Conservation (phyloP, 331 rosid genomes). For the Pyracantha coccinea region DNA sequence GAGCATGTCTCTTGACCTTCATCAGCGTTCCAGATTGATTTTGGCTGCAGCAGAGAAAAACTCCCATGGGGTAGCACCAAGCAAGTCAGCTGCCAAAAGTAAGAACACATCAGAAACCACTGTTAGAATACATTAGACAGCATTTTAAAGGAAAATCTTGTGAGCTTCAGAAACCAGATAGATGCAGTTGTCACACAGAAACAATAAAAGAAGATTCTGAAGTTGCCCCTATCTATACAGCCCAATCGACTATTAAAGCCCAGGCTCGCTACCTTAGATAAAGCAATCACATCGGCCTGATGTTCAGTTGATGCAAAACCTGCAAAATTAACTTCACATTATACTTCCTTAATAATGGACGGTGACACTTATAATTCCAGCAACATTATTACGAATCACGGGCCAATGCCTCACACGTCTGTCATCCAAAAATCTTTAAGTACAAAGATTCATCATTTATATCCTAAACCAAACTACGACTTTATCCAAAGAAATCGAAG, state of each 20-base stretch:
- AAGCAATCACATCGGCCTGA: conserved; percentile 60
- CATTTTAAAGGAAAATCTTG: background rate
- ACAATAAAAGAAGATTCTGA: background rate
- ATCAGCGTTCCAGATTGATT: conserved; percentile 67
- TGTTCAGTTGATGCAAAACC: conserved; percentile 54
- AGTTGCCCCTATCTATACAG: no score
- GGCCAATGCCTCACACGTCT: background rate
- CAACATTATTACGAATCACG: background rate
- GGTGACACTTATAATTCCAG: background rate
- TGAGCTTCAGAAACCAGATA: conserved; percentile 7
- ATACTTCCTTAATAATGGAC: conserved; percentile 1
- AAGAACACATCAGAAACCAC: conserved; percentile 26
- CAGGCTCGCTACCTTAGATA: conserved; percentile 45
- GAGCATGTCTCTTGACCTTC: conserved; percentile 46
- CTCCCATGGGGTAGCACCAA: conserved; percentile 65
- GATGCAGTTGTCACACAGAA: background rate
- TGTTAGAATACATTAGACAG: conserved; percentile 5
- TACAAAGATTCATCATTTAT: background rate
- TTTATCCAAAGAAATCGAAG: background rate
- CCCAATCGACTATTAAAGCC: no score
- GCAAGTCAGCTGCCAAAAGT: conserved; percentile 71
- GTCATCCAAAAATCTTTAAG: background rate
- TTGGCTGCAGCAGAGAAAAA: conserved; percentile 50
- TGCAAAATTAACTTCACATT: conserved; percentile 27
- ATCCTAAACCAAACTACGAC: background rate